Percentiles rank a stretch among this genome's conserved stretches.
Conservation (phyloP, 495 filamentous ascomycete genomes). For the Penicillium lagena region DNA sequence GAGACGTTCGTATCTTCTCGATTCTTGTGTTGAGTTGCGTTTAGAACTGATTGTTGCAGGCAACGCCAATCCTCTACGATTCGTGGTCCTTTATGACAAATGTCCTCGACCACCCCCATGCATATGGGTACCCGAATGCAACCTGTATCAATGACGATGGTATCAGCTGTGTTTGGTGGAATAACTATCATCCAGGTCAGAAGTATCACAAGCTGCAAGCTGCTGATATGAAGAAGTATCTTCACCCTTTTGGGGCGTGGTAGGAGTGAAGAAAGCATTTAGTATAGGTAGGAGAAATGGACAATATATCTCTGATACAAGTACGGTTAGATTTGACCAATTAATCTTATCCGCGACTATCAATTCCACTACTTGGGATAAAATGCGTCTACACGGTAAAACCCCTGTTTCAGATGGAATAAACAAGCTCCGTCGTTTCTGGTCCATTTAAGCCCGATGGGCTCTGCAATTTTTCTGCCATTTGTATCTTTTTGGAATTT, state of each 20-base stretch:
- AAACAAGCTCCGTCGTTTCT: no score
- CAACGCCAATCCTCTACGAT: constrained; percentile 25
- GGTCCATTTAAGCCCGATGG: no score
- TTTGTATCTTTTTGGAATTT: no score
- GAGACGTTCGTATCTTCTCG: constrained; percentile 14
- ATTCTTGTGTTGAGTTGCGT: not conserved
- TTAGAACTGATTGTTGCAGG: constrained; percentile 8
- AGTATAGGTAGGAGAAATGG: no score
- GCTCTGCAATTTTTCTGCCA: no score
- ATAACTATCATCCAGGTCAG: constrained; percentile 30
- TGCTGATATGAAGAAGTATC: constrained; percentile 30
- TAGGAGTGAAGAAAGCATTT: constrained; percentile 1
- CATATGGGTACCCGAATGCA: constrained; percentile 28
- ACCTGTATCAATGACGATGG: constrained; percentile 30
- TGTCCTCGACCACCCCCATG: constrained; percentile 46
- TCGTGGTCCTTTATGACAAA: constrained; percentile 36
- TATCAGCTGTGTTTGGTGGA: constrained; percentile 31
- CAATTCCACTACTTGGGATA: no score
- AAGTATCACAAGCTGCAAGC: constrained; percentile 32
- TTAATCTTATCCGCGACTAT: no score
- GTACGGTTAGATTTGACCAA: no score
- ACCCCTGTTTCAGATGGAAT: no score
- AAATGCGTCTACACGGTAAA: no score
- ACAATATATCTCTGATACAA: no score
- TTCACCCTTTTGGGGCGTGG: constrained; percentile 25